Base-by-base conservation (phyloP, 345 rosid species). In the Crucihimalaya himalaica region DNA sequence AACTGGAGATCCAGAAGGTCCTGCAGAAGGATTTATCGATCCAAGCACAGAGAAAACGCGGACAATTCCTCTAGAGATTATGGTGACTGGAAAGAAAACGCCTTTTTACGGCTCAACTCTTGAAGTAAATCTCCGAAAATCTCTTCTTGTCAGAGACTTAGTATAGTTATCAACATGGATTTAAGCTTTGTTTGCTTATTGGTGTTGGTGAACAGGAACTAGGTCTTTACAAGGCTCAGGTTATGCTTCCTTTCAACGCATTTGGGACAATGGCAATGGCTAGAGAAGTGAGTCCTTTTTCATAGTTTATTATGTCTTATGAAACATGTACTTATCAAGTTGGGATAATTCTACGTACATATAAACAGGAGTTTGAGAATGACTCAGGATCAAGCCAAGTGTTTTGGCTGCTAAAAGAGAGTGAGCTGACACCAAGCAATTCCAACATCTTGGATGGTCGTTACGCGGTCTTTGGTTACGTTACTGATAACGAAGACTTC, bases 221-320 rank as follows among this genome's bases (percentile, higher is more conserved):
- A 53, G 98, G 99, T 63, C 87, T 95, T 1, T 92, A 95, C 88
- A 95, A 92, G 87, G 96, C 99, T 76, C 99, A 95, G 74, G 93
- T 97, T 3, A 85, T 68, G 88, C 92, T 95, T 77, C 99, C 99
- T 63, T 95, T 95, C 81, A 95, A 92, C 74, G 99, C 99, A 42
- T 95, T 95, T 66, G 99, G 99, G 77, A 92, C 99, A 19, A 92
- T 95, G 99, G 97, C 98, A 32, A 95, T 95, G 99, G 99, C 99
- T 48, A 87, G 99, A 84, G 99, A 92, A 52, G 99, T 95, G 78
- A 83, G 96, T 72, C 66, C 40, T 48, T 12, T 19, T 72, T 6
- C 42, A 62, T 42, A 61, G 66, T 21, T 23, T 61, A 46, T 40
- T 19, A 34, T 35, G 28, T 57, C 27, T 16, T 57, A 8, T 55